Base-by-base conservation (phyloP, 768 basidiomycete genomes). In the Lactarius sp. region DNA sequence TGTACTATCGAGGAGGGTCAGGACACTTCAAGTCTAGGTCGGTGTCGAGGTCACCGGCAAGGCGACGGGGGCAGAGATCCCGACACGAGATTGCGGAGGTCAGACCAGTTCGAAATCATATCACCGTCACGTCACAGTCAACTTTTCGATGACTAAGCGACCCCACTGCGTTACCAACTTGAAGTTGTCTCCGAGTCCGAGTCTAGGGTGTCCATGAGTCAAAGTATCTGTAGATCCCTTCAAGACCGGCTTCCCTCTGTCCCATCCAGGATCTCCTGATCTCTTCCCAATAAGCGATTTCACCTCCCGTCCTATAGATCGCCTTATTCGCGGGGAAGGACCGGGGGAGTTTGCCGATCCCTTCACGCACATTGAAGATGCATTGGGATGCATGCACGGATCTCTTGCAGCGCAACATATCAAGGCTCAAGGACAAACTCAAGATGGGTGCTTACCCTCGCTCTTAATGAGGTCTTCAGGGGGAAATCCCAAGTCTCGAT, bases 361-460 rank as follows among this genome's bases (percentile, higher is more conserved):
- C 37, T 90, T 94, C 70, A 94, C 94, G 2, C 75, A 96, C 94
- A 9, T 79, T 94, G 73, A 94, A 97, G 76, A 97, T 94, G 0
- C 96, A 89, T 72, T 96, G 94, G 72, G 94, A 98, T 77, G 93
- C 94, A 1, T 87, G 90, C 72, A 78, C 91, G 66, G 90, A 91
- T 72, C 79, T n/a, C 16, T 75, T 91, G 4, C 90, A 96, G 73
- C 85, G 94, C 47, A 85, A 85, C 61, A 81, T 96, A 34, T 88
- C 91, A 74, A 94, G 89, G 61, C 93, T 93, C 71, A 85, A 90
- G 68, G 90, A 94, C 65, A 80, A 84, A 52, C 80, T 97, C 60
- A n/a, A n/a, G n/a, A n/a, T n/a, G n/a, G n/a, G 84, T 68, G 94
- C 94, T 0, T 91, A 92, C 27, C 68, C 86, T 88, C 68, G 85